Evolutionary conservation across 23 red algal genomes (phyloP), one percentile per base, ranked within the genome.

Genomic region (Gracilaria vermiculophylla): DNA sequence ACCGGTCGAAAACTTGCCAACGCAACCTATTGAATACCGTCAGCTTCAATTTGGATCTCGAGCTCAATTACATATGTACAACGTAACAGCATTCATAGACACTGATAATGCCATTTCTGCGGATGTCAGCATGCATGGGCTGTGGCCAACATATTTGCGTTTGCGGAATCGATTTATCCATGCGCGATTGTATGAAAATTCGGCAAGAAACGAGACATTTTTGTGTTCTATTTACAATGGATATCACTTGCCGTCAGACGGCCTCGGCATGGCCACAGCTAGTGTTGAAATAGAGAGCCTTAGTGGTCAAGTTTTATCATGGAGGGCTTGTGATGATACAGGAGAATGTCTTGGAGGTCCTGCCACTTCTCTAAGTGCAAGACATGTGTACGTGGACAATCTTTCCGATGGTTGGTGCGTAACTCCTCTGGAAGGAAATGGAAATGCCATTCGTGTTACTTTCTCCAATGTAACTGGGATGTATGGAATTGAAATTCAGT

Each of bases 301-400:
- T 39, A 50, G 21, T 28, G 76, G 76, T 11, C 76, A 79, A 33
- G 2, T 34, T 13, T 32, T 79, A 43, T 15, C 49, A n/a, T 79
- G 76, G 76, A 50, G 39, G 31, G 76, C 54, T 11, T 79, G 76
- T 20, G 76, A 79, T 79, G 76, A 79, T 36, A 40, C n/a, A 12
- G 76, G 76, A 24, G 76, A 79, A 56, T 79, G 76, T 58, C 16
- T 24, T 79, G 76, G 76, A 61, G 76, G 54, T 41, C 49, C 49
- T 37, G 43, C 32, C 10, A 32, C 49, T 29, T 57, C 35, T 24
- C 20, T 79, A 11, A 15, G 21, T 34, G 76, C 51, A 2, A 23
- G 13, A 14, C 76, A 79, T 16, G 23, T 16, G 0, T 79, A 50
- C 20, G 17, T 33, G 49, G 54, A 61, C 20, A 79, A 61, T 41